phyloP scores from a whole-genome alignment of 228 moss, liverwort and hornwort species.

The Sphagnum magellanicum region DNA sequence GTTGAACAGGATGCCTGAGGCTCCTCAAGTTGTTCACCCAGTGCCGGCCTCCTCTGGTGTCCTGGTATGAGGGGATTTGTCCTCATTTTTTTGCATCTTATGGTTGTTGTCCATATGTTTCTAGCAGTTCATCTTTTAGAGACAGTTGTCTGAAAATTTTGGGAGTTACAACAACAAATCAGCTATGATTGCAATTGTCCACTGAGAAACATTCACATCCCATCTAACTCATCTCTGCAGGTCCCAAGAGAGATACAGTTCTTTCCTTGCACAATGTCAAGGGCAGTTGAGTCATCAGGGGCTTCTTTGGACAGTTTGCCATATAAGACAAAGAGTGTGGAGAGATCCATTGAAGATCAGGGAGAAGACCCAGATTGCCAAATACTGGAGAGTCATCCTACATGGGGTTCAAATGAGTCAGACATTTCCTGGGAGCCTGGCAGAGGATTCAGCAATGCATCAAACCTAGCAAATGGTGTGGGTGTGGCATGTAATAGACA shows the following conservation, averaged over 20 bases:
- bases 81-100: not conserved
- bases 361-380: constrained; percentile 8
- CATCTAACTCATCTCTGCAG: constrained; percentile 2
- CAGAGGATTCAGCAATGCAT: constrained; percentile 4
- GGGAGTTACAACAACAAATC: not conserved
- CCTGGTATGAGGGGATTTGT: not conserved
- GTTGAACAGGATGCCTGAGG: constrained; percentile 26
- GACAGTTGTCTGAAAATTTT: not conserved
- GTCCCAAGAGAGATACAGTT: constrained; percentile 46
- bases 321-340: constrained; percentile 17
- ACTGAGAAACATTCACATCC: not conserved
- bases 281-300: constrained; percentile 17
- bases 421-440: constrained; percentile 29
- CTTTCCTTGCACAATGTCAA: constrained; percentile 46
- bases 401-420: constrained; percentile 24
- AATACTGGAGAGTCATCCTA: constrained; percentile 13
- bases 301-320: constrained; percentile 19
- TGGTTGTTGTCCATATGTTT: not conserved
- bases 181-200: not conserved
- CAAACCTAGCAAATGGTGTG: constrained; percentile 6
- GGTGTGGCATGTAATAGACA: constrained; percentile 5
- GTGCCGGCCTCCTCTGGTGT: constrained; percentile 3
- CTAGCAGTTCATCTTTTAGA: not conserved
- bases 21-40: constrained; percentile 4
- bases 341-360: constrained; percentile 9